Percentiles rank a stretch among this genome's conserved stretches.
These are phyloP conservation scores for Dimargaris cristalligena DNA, from an alignment of 192 early-diverging fungal species.

Conservation along the genomic window DNA sequence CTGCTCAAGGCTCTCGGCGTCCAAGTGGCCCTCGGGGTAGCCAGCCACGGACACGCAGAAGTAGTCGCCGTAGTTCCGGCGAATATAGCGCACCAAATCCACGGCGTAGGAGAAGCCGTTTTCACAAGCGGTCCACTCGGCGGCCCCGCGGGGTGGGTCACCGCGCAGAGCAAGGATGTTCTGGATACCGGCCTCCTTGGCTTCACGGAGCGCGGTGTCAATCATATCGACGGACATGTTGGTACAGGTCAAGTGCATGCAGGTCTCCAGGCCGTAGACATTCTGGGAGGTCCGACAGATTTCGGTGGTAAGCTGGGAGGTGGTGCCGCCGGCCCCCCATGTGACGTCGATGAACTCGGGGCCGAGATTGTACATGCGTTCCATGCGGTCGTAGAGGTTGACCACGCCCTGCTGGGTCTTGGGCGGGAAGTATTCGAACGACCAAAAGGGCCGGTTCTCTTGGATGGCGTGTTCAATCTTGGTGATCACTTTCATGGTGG, in stretches of 20 bases:
- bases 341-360: constrained; percentile 72
- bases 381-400: constrained; percentile 94
- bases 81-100: constrained; percentile 85
- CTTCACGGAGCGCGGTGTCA: constrained; percentile 68
- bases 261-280: constrained; percentile 87
- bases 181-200: constrained; percentile 83
- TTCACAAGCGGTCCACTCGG: constrained; percentile 65
- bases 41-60: constrained; percentile 95
- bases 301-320: constrained; percentile 74
- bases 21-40: constrained; percentile 88
- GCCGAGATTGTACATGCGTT: constrained; percentile 85
- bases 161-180: constrained; percentile 95
- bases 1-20: constrained; percentile 49
- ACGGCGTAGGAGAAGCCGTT: constrained; percentile 74
- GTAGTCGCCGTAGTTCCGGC: constrained; percentile 75
- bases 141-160: constrained; percentile 74
- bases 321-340: constrained; percentile 88
- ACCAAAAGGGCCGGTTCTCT: constrained; percentile 58
- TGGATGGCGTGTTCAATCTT: constrained; percentile 49
- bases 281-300: constrained; percentile 77
- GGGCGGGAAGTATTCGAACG: constrained; percentile 97
- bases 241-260: constrained; percentile 98
- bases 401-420: constrained; percentile 86
- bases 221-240: constrained; percentile 88
- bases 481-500: constrained; percentile 54